Evolutionary conservation across 805 yeast genomes (phyloP).

Genomic region (Monosporozyma servazzii): DNA sequence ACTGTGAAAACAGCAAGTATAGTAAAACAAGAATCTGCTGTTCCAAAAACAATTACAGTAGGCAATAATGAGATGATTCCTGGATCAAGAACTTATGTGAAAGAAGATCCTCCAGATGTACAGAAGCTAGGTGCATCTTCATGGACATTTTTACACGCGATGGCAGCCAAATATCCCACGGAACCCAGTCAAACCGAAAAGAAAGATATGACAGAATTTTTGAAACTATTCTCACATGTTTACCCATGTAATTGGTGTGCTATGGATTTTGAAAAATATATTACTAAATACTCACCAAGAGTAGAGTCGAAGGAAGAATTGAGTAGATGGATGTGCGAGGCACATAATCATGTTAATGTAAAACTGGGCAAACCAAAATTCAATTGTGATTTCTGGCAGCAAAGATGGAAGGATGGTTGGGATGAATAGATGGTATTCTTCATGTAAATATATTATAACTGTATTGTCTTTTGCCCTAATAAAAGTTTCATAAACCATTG

Average conservation of each 20-base stretch:
- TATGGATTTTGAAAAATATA: constrained; percentile 63
- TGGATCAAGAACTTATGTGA: constrained; percentile 28
- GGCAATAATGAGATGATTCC: constrained; percentile 38
- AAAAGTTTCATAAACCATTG: neutral
- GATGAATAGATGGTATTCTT: constrained; percentile 25
- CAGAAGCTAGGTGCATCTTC: constrained; percentile 71
- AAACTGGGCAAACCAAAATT: constrained; percentile 81
- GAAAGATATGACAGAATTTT: constrained; percentile 59
- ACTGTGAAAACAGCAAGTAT: neutral
- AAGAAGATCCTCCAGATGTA: constrained; percentile 83
- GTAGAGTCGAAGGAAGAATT: constrained; percentile 67
- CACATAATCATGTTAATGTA: constrained; percentile 84
- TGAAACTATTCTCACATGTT: constrained; percentile 61
- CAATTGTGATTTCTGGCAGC: constrained; percentile 84
- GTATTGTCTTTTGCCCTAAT: neutral
- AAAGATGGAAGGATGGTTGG: constrained; percentile 96
- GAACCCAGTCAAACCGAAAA: constrained; percentile 56
- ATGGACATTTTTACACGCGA: constrained; percentile 86
- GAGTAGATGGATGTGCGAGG: constrained; percentile 89
- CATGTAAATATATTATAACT: neutral
- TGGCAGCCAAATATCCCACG: constrained; percentile 85
- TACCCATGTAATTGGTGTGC: constrained; percentile 97
- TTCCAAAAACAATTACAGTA: neutral
- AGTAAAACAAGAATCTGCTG: neutral
- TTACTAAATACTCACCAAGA: constrained; percentile 44